Evolutionary conservation across 192 early-diverging fungal genomes (phyloP).

Genomic region (Backusella mclennaniae): DNA sequence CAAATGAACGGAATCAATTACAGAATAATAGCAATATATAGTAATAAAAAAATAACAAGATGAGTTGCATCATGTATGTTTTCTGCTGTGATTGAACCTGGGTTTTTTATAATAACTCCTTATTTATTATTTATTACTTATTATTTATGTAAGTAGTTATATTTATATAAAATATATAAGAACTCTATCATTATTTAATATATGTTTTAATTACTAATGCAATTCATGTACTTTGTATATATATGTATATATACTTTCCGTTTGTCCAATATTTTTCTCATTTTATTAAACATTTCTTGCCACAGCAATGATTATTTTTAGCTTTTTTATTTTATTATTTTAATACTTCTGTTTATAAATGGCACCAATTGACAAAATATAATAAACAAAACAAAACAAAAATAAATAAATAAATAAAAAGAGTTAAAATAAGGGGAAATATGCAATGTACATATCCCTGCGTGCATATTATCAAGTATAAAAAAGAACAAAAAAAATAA

Average conservation of each 20-base stretch:
- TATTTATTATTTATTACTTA: background rate
- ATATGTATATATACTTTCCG: background rate
- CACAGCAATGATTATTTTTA: background rate
- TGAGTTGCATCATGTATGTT: background rate
- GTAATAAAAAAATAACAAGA: background rate
- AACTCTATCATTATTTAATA: background rate
- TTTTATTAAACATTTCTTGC: background rate
- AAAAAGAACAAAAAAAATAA: slow-evolving; percentile 10
- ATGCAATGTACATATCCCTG: background rate
- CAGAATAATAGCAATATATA: background rate
- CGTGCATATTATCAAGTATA: background rate
- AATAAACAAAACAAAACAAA: background rate
- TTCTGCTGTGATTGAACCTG: slow-evolving; percentile 7
- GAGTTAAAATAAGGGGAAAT: background rate
- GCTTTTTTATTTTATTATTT: background rate
- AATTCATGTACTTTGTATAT: background rate
- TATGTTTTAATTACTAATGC: slow-evolving; percentile 3
- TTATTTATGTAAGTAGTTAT: background rate
- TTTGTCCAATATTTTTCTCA: background rate
- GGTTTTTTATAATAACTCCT: slow-evolving; percentile 2
- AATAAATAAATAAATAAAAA: background rate
- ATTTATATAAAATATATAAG: slow-evolving; percentile 1
- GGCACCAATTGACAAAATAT: slow-evolving; percentile 6
- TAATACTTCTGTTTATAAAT: background rate
- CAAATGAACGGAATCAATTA: background rate